These are phyloP conservation scores for Hysterangium stoloniferum DNA, from an alignment of 768 basidiomycete genomes.

Conservation along the genomic window DNA sequence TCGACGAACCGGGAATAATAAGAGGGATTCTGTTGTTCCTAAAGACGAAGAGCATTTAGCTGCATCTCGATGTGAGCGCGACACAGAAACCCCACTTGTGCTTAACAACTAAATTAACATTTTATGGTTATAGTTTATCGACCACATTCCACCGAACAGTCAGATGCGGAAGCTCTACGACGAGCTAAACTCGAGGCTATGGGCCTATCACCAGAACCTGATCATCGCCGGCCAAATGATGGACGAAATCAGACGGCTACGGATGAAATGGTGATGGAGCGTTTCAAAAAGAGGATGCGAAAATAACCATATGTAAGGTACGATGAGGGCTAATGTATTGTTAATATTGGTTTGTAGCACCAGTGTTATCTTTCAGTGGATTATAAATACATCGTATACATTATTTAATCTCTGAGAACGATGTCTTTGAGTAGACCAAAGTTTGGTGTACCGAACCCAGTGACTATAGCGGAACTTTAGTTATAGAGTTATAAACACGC, in stretches of 20 bases:
- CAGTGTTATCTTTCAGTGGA: neutral
- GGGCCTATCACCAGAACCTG: conserved; percentile 51
- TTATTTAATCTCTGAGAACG: conserved; percentile 17
- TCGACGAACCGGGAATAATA: conserved; percentile 40
- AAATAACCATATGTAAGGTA: conserved; percentile 28
- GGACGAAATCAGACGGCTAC: conserved; percentile 72
- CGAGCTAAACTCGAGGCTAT: conserved; percentile 85
- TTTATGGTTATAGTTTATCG: conserved; percentile 56
- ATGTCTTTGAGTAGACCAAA: conserved; percentile 38
- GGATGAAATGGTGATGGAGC: conserved; percentile 90
- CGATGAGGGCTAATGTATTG: too few species aligned
- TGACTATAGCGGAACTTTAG: conserved; percentile 36
- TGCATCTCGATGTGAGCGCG: conserved; percentile 75
- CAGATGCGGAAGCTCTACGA: conserved; percentile 67
- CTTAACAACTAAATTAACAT: conserved; percentile 1
- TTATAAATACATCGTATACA: neutral
- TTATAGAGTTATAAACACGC: too few species aligned
- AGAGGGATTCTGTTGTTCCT: conserved; percentile 31
- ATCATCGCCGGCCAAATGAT: conserved; percentile 34
- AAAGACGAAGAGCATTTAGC: conserved; percentile 79
- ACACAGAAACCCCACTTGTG: conserved; percentile 5
- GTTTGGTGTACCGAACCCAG: conserved; percentile 49
- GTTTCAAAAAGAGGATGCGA: conserved; percentile 95
- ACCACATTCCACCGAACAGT: conserved; percentile 73
- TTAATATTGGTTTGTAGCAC: too few species aligned